Base-by-base conservation (phyloP, 352 stramenopile species). In the Halophytophthora batemanensis region DNA sequence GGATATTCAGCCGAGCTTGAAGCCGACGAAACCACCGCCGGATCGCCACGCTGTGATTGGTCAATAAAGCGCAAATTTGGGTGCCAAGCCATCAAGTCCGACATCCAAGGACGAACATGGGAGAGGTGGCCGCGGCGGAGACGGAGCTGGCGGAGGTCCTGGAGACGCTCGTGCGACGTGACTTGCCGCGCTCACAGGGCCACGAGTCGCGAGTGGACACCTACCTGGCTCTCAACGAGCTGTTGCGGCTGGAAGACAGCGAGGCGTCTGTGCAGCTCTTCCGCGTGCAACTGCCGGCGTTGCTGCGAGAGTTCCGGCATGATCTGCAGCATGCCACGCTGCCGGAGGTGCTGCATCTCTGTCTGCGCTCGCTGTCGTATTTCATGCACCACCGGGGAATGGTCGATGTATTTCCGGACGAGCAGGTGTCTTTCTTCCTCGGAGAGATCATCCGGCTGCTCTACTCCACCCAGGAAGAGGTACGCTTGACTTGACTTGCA, bases 341-440 rank as follows among this genome's bases (percentile, higher is more conserved):
- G 41, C 48, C 36, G 4, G 70, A 81, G 21, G 15, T 75, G 29
- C 28, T 77, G n/a, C 61, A 77, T 45, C 45, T 74, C 11, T 71
- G 64, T 48, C 58, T 81, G 40, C 70, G 68, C 38, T 81, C 77
- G 56, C 64, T 90, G 11, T 90, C 79, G 46, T 90, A 87, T 45
- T 69, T 87, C 33, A 74, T 90, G 66, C 61, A 82, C 51, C 77
- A 86, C 44, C 23, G 43, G 21, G 69, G 47, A n/a, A 29, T 90
- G 25, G 66, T 61, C 11, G 36, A 58, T 0, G 45, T 23, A 21
- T 81, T 90, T 35, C 49, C 65, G 6, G 64, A 77, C 23, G 50
- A 64, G 11, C 58, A 77, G 36, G 23, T 82, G 42, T 58, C 65
- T 17, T 54, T 52, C 19, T 74, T 86, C 50, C 59, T 86, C 21